Evolutionary conservation across 768 basidiomycete species (phyloP).

Genomic region (Suillus fuscotomentosus): DNA sequence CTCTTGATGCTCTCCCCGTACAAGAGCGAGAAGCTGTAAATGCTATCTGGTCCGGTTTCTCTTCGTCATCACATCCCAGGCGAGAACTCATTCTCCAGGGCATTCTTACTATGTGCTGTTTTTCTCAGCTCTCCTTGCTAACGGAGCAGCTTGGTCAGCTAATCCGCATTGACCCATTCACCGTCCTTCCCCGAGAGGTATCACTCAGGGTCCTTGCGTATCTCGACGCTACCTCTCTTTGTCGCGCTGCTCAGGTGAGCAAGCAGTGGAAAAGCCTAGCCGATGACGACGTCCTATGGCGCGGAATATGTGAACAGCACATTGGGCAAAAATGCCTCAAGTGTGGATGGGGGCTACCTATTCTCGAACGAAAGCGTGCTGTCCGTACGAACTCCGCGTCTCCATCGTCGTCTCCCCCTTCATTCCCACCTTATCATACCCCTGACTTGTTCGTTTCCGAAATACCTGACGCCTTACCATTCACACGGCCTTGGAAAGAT

Average conservation of each 20-base stretch:
- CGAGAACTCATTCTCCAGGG: conserved; percentile 95
- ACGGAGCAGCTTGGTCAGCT: conserved; percentile 88
- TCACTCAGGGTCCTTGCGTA: conserved; percentile 81
- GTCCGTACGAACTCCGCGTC: conserved; percentile 40
- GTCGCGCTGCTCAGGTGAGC: conserved; percentile 90
- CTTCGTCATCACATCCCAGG: conserved; percentile 86
- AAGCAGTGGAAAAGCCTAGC: conserved; percentile 84
- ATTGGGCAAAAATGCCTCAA: conserved; percentile 96
- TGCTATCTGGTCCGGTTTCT: conserved; percentile 95
- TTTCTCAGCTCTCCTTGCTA: conserved; percentile 95
- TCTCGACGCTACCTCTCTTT: conserved; percentile 91
- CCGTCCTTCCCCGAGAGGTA: conserved; percentile 87
- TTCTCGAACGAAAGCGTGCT: conserved; percentile 72
- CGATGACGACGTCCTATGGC: conserved; percentile 95
- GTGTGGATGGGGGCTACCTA: conserved; percentile 96
- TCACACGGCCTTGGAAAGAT: conserved; percentile 95
- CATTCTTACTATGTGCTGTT: conserved; percentile 98
- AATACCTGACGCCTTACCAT: conserved; percentile 31
- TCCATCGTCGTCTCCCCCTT: conserved; percentile 24
- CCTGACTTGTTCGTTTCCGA: conserved; percentile 20
- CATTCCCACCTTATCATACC: conserved; percentile 8
- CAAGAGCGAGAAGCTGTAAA: conserved; percentile 87
- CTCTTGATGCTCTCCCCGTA: conserved; percentile 84
- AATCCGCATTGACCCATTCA: conserved; percentile 94
- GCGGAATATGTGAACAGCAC: conserved; percentile 96